phyloP scores from a whole-genome alignment of 75 land plant species.

The Chamaecyparis obtusa region DNA sequence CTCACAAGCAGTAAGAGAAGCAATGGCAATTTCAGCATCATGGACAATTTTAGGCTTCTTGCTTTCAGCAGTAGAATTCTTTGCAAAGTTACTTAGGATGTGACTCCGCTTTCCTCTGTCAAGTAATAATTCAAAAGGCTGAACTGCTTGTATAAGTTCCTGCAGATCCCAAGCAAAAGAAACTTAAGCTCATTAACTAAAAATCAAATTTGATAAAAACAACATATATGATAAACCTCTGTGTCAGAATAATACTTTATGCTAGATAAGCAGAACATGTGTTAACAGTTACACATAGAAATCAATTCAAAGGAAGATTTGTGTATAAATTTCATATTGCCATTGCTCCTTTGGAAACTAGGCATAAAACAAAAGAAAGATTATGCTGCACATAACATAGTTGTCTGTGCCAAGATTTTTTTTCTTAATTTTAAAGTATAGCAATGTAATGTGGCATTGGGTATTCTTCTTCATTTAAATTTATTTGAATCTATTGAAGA shows the following conservation, averaged over 20 bases:
- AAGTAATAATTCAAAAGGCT: constrained; percentile 83
- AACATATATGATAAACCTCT: not conserved
- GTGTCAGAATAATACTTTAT: not conserved
- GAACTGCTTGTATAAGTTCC: constrained; percentile 90
- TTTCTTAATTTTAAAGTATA: too few relatives aligned
- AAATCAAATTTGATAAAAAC: not conserved
- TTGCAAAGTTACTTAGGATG: constrained; percentile 32
- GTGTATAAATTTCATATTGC: not conserved
- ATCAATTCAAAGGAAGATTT: not conserved
- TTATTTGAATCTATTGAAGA: too few relatives aligned
- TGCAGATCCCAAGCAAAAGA: constrained; percentile 25
- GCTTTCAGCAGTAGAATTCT: constrained; percentile 19
- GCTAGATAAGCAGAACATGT: not conserved
- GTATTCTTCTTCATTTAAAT: too few relatives aligned
- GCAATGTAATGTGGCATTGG: too few relatives aligned
- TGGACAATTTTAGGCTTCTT: constrained; percentile 62
- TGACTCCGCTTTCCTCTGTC: constrained; percentile 60
- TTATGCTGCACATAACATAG: not conserved
- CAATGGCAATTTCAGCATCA: constrained; percentile 81
- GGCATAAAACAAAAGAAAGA: not conserved
- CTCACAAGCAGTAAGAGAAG: constrained; percentile 81
- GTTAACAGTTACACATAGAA: not conserved
- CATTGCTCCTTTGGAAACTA: not conserved
- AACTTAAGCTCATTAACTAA: not conserved
- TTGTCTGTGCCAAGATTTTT: not conserved